These are phyloP conservation scores for Alternaria ethzedia DNA, from an alignment of 2,329 filamentous ascomycete species.

Conservation along the genomic window DNA sequence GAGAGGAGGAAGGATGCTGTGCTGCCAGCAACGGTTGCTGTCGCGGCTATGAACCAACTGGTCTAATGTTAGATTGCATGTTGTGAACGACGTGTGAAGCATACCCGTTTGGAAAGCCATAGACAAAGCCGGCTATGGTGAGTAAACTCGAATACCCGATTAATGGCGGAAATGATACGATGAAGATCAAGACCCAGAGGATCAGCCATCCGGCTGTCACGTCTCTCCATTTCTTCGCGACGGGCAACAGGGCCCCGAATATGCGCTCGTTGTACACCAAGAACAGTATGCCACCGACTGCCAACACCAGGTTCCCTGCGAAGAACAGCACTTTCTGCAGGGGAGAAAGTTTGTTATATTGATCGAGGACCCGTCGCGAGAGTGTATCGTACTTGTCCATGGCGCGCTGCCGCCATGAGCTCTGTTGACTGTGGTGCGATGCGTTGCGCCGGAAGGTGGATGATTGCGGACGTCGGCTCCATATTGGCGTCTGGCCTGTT, in stretches of 20 bases:
- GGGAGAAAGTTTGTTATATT: slow-evolving; percentile 64
- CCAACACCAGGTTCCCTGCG: slow-evolving; percentile 57
- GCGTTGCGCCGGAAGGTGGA: slow-evolving; percentile 48
- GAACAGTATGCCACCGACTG: slow-evolving; percentile 69
- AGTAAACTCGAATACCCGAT: slow-evolving; percentile 84
- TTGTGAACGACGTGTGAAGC: slow-evolving; percentile 41
- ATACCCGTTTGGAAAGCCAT: slow-evolving; percentile 74
- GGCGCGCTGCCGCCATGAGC: slow-evolving; percentile 49
- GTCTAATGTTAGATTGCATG: slow-evolving; percentile 6
- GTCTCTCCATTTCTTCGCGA: slow-evolving; percentile 78
- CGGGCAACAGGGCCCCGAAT: slow-evolving; percentile 75
- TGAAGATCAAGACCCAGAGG: slow-evolving; percentile 75
- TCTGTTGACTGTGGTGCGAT: slow-evolving; percentile 35
- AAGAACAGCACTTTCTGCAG: slow-evolving; percentile 68
- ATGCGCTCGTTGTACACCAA: slow-evolving; percentile 80
- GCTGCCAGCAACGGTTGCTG: slow-evolving; percentile 79
- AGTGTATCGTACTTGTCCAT: slow-evolving; percentile 53
- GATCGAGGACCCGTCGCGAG: slow-evolving; percentile 54
- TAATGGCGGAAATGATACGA: slow-evolving; percentile 82
- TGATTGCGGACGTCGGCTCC: slow-evolving; percentile 55
- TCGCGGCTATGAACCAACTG: slow-evolving; percentile 84
- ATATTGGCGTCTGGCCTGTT: slow-evolving; percentile 57
- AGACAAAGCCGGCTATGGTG: slow-evolving; percentile 73
- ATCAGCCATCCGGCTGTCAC: slow-evolving; percentile 75
- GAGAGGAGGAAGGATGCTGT: slow-evolving; percentile 81